phyloP scores from a whole-genome alignment of 805 yeast genomes.

The Spathaspora boniae region DNA sequence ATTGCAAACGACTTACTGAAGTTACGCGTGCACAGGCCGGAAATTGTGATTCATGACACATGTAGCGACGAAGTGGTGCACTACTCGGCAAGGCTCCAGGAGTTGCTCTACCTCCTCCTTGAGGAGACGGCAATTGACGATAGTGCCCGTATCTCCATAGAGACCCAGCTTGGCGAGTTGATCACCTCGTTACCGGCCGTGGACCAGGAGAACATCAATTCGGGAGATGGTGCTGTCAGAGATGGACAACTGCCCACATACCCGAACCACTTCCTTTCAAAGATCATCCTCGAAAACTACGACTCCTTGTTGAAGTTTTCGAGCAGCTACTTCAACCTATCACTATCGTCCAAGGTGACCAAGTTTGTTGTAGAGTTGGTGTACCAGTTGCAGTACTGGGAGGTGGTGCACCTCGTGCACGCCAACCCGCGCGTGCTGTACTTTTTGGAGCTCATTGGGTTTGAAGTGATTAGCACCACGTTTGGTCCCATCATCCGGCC shows the following conservation, averaged over 20 bases:
- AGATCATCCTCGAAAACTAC: conserved; percentile 38
- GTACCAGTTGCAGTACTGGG: conserved; percentile 42
- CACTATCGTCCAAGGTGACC: conserved; percentile 38
- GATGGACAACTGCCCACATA: conserved; percentile 11
- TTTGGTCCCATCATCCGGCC: conserved; percentile 39
- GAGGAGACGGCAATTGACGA: conserved; percentile 29
- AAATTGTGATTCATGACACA: conserved; percentile 5
- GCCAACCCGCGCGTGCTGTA: conserved; percentile 30
- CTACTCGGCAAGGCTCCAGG: conserved; percentile 30
- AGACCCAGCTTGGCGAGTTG: conserved; percentile 21
- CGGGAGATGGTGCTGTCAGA: too few species aligned
- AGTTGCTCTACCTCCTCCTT: conserved; percentile 24
- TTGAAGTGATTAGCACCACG: conserved; percentile 33
- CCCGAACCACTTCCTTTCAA: conserved; percentile 35
- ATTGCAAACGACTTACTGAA: conserved; percentile 30
- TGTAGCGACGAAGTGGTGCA: conserved; percentile 8
- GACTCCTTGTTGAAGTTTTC: conserved; percentile 25
- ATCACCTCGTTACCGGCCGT: conserved; percentile 25
- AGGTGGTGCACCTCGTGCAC: conserved; percentile 36
- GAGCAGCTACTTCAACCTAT: conserved; percentile 33
- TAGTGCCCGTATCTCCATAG: conserved; percentile 25
- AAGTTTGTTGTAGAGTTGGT: conserved; percentile 35
- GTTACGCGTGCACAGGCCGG: conserved; percentile 22
- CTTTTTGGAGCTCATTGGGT: conserved; percentile 30
- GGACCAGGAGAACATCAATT: not conserved